phyloP scores from a whole-genome alignment of 768 basidiomycete species.

The Chiua virens region DNA sequence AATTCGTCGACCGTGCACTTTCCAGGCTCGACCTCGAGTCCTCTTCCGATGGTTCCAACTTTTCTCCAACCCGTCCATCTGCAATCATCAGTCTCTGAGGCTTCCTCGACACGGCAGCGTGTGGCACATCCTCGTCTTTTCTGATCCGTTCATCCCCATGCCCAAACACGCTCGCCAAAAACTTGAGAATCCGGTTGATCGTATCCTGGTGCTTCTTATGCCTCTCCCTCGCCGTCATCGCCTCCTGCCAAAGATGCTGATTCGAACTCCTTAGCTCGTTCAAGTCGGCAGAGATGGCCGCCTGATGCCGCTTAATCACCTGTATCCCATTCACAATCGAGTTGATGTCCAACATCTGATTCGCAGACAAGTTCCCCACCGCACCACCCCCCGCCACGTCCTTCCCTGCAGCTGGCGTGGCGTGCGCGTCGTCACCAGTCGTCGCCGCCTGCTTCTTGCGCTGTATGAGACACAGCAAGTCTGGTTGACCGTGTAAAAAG shows the following conservation, averaged over 20 bases:
- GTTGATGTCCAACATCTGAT: conserved; percentile 71
- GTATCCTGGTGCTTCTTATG: conserved; percentile 96
- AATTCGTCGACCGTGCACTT: conserved; percentile 20
- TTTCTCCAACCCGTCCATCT: conserved; percentile 39
- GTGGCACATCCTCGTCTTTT: conserved; percentile 34
- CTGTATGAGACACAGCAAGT: conserved; percentile 83
- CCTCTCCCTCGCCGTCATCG: conserved; percentile 69
- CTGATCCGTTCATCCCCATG: conserved; percentile 42
- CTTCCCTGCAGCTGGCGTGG: conserved; percentile 6
- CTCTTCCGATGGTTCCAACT: conserved; percentile 42
- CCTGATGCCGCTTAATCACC: conserved; percentile 89
- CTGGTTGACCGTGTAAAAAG: conserved; percentile 87
- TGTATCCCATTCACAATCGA: conserved; percentile 80
- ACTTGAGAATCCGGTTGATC: conserved; percentile 92
- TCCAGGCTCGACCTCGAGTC: conserved; percentile 33
- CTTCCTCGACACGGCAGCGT: conserved; percentile 49
- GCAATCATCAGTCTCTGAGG: conserved; percentile 69
- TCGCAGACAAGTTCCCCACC: conserved; percentile 34
- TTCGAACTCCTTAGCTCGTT: conserved; percentile 87
- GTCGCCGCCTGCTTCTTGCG: conserved; percentile 64
- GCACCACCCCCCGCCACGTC: conserved; percentile 18
- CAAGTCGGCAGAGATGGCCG: conserved; percentile 85
- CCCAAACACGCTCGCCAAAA: conserved; percentile 91
- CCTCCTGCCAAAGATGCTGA: conserved; percentile 91
- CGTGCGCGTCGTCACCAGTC: conserved; percentile 34